A percentile compares a stretch with the other conserved stretches of the same genome.
phyloP scores from a whole-genome alignment of 2,329 filamentous ascomycete species.

The Fusarium piperis region DNA sequence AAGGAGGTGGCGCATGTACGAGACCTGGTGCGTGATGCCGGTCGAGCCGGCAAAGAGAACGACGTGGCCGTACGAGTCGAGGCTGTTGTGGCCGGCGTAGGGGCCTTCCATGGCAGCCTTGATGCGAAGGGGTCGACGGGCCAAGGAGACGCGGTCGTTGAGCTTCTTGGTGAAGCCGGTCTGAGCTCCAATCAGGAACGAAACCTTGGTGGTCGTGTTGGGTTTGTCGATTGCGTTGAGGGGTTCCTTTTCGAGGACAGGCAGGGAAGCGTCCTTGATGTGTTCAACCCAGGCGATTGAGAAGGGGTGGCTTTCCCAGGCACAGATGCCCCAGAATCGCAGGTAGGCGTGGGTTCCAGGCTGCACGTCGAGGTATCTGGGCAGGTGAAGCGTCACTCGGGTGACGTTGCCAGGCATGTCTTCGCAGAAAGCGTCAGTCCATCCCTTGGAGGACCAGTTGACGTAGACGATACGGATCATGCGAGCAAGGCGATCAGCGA shows the following conservation, averaged over 20 bases:
- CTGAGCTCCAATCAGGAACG: slow-evolving; percentile 86
- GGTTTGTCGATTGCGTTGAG: slow-evolving; percentile 52
- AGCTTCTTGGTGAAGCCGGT: slow-evolving; percentile 88
- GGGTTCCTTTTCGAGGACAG: slow-evolving; percentile 54
- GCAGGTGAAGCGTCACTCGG: slow-evolving; percentile 75
- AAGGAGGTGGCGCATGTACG: slow-evolving; percentile 83
- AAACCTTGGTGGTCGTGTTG: slow-evolving; percentile 67
- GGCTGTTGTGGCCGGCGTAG: slow-evolving; percentile 83
- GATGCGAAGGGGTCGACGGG: slow-evolving; percentile 66
- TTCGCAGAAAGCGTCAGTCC: slow-evolving; percentile 73
- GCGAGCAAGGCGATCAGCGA: slow-evolving; percentile 72
- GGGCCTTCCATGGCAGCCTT: slow-evolving; percentile 87
- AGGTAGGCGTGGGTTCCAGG: slow-evolving; percentile 81
- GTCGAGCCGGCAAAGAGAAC: slow-evolving; percentile 93
- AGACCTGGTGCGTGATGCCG: slow-evolving; percentile 94
- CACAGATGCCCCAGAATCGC: slow-evolving; percentile 71
- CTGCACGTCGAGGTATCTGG: slow-evolving; percentile 71
- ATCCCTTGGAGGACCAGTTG: slow-evolving; percentile 69
- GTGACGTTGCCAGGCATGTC: slow-evolving; percentile 75
- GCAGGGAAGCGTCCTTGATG: slow-evolving; percentile 51
- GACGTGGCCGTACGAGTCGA: slow-evolving; percentile 91
- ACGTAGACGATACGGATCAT: slow-evolving; percentile 70
- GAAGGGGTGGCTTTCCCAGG: slow-evolving; percentile 82
- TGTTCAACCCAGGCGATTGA: slow-evolving; percentile 80
- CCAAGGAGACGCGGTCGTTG: slow-evolving; percentile 71